Percentiles rank a stretch among this genome's conserved stretches.
Conservation (phyloP, 2,329 filamentous ascomycete genomes). For the Dryadomyces sulphureus region DNA sequence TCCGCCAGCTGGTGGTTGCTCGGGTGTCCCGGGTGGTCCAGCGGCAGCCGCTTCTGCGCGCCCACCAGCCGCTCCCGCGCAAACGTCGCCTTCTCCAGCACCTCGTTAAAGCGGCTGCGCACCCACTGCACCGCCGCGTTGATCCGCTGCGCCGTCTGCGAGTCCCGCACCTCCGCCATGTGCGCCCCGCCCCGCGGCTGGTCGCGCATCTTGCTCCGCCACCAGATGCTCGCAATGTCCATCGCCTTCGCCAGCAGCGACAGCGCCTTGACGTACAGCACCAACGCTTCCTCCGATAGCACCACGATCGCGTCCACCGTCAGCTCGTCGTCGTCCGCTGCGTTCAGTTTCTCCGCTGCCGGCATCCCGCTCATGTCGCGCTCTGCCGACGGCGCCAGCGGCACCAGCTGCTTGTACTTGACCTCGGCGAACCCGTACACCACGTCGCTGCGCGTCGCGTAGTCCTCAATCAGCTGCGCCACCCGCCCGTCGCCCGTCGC, state of each 20-base stretch:
- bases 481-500: conserved; percentile 68
- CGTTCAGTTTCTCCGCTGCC: conserved; percentile 30
- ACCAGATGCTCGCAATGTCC: conserved; percentile 90
- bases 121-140: conserved; percentile 96
- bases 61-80: conserved; percentile 80
- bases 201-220: conserved; percentile 63
- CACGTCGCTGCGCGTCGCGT: conserved; percentile 84
- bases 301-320: conserved; percentile 75
- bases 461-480: conserved; percentile 75
- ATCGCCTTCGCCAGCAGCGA: conserved; percentile 84
- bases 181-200: conserved; percentile 21
- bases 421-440: conserved; percentile 97
- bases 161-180: conserved; percentile 25
- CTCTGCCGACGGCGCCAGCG: conserved; percentile 64
- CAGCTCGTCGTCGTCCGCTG: conserved; percentile 56
- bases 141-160: conserved; percentile 53
- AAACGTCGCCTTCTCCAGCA: conserved; percentile 87
- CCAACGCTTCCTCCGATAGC: conserved; percentile 84
- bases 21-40: conserved; percentile 76
- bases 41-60: conserved; percentile 68
- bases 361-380: conserved; percentile 52
- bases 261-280: conserved; percentile 90
- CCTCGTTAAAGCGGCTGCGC: conserved; percentile 87
- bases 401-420: conserved; percentile 95
- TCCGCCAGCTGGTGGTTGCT: conserved; percentile 41